Conservation (phyloP, 352 stramenopile species). For the Globisporangium spiculum region DNA sequence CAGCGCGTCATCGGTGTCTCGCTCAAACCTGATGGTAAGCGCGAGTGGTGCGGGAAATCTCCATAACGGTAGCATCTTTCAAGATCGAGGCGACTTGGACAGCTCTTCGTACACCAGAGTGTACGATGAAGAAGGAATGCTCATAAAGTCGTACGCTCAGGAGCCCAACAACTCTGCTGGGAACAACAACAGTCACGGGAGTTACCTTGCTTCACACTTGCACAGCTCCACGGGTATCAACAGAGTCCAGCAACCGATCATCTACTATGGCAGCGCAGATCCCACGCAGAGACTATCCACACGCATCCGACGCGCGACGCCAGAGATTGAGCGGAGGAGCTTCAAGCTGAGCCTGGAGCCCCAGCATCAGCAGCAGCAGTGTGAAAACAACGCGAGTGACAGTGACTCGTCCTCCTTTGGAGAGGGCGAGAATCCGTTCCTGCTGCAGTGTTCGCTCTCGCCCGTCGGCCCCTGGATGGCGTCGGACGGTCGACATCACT, state of each 20-base stretch:
- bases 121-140: conserved; percentile 16
- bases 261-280: not conserved
- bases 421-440: conserved; percentile 15
- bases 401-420: conserved; percentile 3
- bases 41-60: not conserved
- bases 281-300: not conserved
- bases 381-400: conserved; percentile 12
- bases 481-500: conserved; percentile 6
- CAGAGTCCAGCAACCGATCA: not conserved
- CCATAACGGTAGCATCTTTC: not conserved
- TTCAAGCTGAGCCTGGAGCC: not conserved
- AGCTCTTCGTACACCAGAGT: not conserved
- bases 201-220: not conserved
- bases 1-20: not conserved
- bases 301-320: not conserved
- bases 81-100: not conserved
- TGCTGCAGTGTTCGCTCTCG: conserved; percentile 23
- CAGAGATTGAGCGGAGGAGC: not conserved
- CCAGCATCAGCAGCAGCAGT: not conserved
- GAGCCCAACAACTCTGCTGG: not conserved
- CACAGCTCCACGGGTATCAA: not conserved
- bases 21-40: not conserved
- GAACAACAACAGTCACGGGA: conserved; percentile 1
- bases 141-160: conserved; percentile 13
- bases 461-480: conserved; percentile 50